phyloP scores from a whole-genome alignment of 2,329 filamentous ascomycete species.

The Lachnellula willkommii region DNA sequence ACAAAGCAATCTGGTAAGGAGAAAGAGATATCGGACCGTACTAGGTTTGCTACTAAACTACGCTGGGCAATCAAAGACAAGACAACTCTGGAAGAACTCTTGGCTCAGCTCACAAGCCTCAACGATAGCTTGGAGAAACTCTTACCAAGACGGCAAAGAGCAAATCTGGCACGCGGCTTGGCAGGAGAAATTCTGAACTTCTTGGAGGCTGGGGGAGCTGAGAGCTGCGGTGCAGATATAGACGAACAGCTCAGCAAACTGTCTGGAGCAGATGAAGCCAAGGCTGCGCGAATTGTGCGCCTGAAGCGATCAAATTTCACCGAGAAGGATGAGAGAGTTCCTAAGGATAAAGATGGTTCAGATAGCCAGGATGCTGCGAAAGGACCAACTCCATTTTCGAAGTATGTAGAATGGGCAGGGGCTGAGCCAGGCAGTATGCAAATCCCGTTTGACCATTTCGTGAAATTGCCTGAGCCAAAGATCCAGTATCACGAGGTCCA shows the following conservation, averaged over 20 bases:
- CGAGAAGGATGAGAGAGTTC: neutral
- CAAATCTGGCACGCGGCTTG: neutral
- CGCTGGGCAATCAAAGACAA: neutral
- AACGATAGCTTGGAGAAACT: neutral
- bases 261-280: neutral
- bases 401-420: neutral
- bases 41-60: neutral
- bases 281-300: neutral
- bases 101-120: neutral
- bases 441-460: neutral
- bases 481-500: neutral
- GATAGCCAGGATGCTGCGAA: neutral
- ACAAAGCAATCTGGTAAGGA: neutral
- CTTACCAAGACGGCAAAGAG: neutral
- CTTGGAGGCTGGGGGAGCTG: neutral
- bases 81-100: neutral
- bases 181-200: neutral
- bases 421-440: neutral
- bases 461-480: neutral
- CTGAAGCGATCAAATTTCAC: neutral
- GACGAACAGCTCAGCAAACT: neutral
- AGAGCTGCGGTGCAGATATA: neutral
- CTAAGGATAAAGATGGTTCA: neutral
- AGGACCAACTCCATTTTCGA: neutral
- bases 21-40: neutral